Conservation (phyloP, 495 filamentous ascomycete species). For the Daldinia childiae region DNA sequence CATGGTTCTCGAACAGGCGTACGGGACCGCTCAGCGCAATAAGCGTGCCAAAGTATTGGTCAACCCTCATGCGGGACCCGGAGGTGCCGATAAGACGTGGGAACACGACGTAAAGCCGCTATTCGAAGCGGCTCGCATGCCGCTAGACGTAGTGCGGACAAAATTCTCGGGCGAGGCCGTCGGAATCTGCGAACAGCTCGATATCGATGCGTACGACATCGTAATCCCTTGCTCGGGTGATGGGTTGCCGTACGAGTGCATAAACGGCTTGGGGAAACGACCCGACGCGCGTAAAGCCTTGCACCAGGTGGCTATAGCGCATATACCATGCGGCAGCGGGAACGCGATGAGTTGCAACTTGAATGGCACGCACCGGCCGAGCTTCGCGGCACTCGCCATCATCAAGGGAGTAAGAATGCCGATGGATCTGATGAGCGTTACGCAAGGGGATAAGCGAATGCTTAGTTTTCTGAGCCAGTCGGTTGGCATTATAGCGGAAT, state of each 20-base stretch:
- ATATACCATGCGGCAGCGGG: constrained; percentile 90
- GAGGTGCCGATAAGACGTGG: constrained; percentile 78
- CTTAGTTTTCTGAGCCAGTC: constrained; percentile 93
- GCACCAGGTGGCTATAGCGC: constrained; percentile 80
- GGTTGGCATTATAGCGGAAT: constrained; percentile 88
- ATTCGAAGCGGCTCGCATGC: constrained; percentile 82
- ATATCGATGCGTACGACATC: constrained; percentile 81
- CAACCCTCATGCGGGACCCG: constrained; percentile 90
- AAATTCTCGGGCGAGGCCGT: constrained; percentile 78
- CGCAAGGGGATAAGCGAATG: constrained; percentile 75
- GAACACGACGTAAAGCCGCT: constrained; percentile 79
- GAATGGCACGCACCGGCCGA: constrained; percentile 80
- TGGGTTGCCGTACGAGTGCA: constrained; percentile 90
- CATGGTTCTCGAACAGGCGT: constrained; percentile 72
- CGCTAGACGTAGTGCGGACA: constrained; percentile 79
- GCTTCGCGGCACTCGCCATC: constrained; percentile 78
- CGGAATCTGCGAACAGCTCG: constrained; percentile 79
- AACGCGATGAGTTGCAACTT: constrained; percentile 95
- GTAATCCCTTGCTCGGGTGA: constrained; percentile 92
- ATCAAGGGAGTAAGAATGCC: constrained; percentile 86
- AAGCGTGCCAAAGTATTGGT: constrained; percentile 88
- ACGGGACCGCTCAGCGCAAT: constrained; percentile 69
- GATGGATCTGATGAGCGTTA: constrained; percentile 86
- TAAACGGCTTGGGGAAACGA: constrained; percentile 87
- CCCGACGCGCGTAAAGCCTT: constrained; percentile 78